Evolutionary conservation across 2,329 filamentous ascomycete genomes (phyloP).

Genomic region (Cladosporium sp.): DNA sequence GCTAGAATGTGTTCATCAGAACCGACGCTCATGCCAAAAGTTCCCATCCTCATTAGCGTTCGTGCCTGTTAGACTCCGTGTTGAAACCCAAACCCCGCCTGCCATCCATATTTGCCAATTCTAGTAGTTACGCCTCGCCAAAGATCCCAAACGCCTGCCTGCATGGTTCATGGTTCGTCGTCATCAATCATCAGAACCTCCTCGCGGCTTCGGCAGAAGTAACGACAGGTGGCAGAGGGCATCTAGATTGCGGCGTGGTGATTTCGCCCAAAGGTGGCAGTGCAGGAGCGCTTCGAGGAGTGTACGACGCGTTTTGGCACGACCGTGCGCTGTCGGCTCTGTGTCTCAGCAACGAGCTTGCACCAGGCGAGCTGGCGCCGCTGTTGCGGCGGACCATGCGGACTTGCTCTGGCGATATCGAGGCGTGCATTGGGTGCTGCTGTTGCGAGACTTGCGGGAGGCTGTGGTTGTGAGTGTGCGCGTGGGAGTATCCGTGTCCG

Average conservation of each 20-base stretch:
- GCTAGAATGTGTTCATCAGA: not conserved
- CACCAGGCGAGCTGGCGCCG: conserved; percentile 26
- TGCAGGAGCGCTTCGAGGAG: conserved; percentile 23
- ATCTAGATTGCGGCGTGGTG: conserved; percentile 27
- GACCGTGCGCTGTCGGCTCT: conserved; percentile 37
- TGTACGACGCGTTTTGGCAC: conserved; percentile 23
- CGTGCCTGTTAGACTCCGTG: not conserved
- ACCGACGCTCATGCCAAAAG: not conserved
- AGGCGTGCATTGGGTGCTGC: conserved; percentile 21
- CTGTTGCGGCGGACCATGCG: conserved; percentile 31
- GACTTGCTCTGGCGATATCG: conserved; percentile 32
- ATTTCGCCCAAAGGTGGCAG: conserved; percentile 32
- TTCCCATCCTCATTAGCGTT: not conserved
- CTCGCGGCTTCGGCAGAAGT: conserved; percentile 27
- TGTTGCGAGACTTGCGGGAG: conserved; percentile 33
- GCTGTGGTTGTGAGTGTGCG: conserved; percentile 37
- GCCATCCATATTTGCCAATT: too few relatives aligned
- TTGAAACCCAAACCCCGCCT: not conserved
- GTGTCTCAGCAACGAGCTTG: conserved; percentile 25
- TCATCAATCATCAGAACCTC: not conserved
- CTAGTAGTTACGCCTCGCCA: not conserved
- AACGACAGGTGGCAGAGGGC: conserved; percentile 34
- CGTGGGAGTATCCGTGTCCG: conserved; percentile 23
- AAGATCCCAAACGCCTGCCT: not conserved
- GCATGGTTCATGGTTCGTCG: not conserved